Base-by-base conservation (phyloP, 192 early-diverging fungal genomes). In the Chytriomyces hyalinus region DNA sequence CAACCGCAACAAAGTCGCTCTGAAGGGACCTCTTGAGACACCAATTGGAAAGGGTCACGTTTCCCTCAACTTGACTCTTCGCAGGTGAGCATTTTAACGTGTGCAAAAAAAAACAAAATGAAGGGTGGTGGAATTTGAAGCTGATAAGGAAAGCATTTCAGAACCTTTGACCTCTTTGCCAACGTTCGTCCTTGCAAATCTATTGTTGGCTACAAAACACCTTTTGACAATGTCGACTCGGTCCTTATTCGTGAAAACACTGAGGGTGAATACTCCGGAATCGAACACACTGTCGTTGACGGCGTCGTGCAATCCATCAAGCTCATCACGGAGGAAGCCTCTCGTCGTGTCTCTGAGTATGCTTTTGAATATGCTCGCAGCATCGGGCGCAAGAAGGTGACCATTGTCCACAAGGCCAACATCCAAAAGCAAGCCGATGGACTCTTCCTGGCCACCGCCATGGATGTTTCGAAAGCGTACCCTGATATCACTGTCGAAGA, bases 161-260 rank as follows among this genome's bases (percentile, higher is more conserved):
- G 97, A 83, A 97, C 94, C 36, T 99, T 99, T 86, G 95, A 97
- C 89, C 90, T 99, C 75, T 99, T 94, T 73, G 97, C 97, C 81
- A 98, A 99, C 87, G 94, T 98, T 70, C 93, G 96, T 84, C 97
- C 97, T 48, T 99, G 96, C 91, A 93, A 94, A 82, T 94, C 92
- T 20, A 94, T 99, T 80, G 92, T 92, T 49, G 97, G 97, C 9
- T 99, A 92, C 88, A 95, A 93, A 81, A 99, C 97, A 26, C 93
- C 92, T 64, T 98, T 98, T 82, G 93, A 94, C 76, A 91, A 98
- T 80, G 97, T 99, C 65, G 90, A 99, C 87, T 95, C 96, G 17
- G 97, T 99, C 53, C 88, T 99, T 76, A 99, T 99, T 83, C 94
- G 97, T 83, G 97, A 99, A 85, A 99, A 99, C 92, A 99, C 97